Percentiles rank a stretch among this genome's conserved stretches.
These are phyloP conservation scores for Blastomyces silverae DNA, from an alignment of 2,329 filamentous ascomycete genomes.

Conservation along the genomic window DNA sequence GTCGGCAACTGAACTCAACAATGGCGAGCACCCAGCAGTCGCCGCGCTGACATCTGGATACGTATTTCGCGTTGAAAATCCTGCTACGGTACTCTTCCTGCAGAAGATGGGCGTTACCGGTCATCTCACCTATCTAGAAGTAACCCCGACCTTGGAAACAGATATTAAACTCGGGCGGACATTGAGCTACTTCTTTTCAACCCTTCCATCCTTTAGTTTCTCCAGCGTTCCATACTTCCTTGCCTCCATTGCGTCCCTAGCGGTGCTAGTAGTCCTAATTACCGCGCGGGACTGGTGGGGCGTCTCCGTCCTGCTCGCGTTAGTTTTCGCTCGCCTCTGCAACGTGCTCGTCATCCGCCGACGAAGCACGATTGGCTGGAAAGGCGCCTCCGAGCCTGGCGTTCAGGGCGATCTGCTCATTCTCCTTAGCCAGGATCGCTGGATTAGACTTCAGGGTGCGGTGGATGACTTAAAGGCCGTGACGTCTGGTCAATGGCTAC, in stretches of 20 bases:
- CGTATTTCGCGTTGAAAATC: conserved; percentile 40
- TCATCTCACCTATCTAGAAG: conserved; percentile 51
- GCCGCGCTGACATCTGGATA: conserved; percentile 42
- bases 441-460: conserved; percentile 49
- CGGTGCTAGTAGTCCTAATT: conserved; percentile 1
- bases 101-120: conserved; percentile 53
- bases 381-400: conserved; percentile 30
- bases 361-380: background rate
- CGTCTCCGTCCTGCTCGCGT: background rate
- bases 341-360: conserved; percentile 5
- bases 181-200: background rate
- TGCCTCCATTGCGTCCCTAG: background rate
- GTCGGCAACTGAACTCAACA: conserved; percentile 47
- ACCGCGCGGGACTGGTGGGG: conserved; percentile 6
- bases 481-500: conserved; percentile 53
- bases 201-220: background rate
- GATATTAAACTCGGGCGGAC: background rate
- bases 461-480: conserved; percentile 54
- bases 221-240: conserved; percentile 6
- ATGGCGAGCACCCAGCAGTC: conserved; percentile 38
- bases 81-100: conserved; percentile 50
- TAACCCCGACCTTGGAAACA: conserved; percentile 3
- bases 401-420: conserved; percentile 46
- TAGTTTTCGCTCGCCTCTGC: conserved; percentile 5
- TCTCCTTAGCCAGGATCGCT: conserved; percentile 47